phyloP scores from a whole-genome alignment of 257 asterid species.

The Gardenia jasminoides region DNA sequence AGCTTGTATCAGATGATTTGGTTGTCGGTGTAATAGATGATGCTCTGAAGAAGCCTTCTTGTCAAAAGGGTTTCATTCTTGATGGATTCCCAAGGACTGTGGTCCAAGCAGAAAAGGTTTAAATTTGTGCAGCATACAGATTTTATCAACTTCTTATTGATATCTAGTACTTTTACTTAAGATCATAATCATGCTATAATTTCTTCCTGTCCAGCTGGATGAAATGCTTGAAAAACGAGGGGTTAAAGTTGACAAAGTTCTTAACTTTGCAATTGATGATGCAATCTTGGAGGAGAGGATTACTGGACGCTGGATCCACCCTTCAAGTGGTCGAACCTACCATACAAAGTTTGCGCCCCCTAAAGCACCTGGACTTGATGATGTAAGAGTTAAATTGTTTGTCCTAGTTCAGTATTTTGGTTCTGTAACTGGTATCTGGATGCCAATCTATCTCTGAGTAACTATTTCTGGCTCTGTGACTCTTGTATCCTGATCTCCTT shows the following conservation, averaged over 20 bases:
- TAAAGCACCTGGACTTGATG: constrained; percentile 73
- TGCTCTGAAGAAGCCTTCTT: constrained; percentile 87
- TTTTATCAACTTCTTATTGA: constrained; percentile 14
- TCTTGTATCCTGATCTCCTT: neutral
- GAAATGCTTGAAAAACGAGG: constrained; percentile 90
- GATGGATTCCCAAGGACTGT: constrained; percentile 98
- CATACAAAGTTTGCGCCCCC: constrained; percentile 90
- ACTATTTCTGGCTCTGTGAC: neutral
- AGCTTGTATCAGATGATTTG: constrained; percentile 91
- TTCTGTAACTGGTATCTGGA: neutral
- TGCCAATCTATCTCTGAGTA: neutral
- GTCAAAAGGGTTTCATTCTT: constrained; percentile 93
- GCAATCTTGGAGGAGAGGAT: constrained; percentile 93
- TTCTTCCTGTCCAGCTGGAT: constrained; percentile 60
- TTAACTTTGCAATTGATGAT: constrained; percentile 93
- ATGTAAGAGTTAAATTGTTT: constrained; percentile 40
- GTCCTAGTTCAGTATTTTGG: neutral
- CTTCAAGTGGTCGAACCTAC: constrained; percentile 88
- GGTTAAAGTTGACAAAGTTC: constrained; percentile 80
- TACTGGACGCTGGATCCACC: constrained; percentile 99
- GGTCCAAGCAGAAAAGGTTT: constrained; percentile 90
- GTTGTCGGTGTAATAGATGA: constrained; percentile 94
- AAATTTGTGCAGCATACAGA: neutral
- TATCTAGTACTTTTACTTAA: neutral
- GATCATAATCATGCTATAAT: neutral